These are phyloP conservation scores for Lentinula boryana DNA, from an alignment of 768 basidiomycete species.

Conservation along the genomic window DNA sequence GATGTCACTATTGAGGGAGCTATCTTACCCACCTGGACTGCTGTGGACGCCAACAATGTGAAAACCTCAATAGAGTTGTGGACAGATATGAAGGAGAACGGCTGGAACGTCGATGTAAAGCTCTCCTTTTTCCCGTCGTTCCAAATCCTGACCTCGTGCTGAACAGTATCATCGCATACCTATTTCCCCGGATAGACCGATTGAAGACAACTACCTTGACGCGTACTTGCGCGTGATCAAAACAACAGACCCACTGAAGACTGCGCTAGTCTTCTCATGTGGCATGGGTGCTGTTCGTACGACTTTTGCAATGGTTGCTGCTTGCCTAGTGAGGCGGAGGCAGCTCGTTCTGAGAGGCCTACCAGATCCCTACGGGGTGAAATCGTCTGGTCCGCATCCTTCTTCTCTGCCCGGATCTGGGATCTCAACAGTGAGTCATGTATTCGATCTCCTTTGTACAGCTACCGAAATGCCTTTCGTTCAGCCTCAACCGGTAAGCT, in stretches of 20 bases:
- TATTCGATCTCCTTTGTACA: not conserved
- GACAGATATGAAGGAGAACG: slow-evolving; percentile 68
- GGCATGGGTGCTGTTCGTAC: slow-evolving; percentile 97
- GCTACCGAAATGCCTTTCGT: slow-evolving; percentile 10
- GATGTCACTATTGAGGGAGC: slow-evolving; percentile 67
- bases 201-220: slow-evolving; percentile 96
- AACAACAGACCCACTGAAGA: slow-evolving; percentile 69
- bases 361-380: slow-evolving; percentile 71
- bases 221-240: slow-evolving; percentile 83
- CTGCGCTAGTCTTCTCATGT: slow-evolving; percentile 89
- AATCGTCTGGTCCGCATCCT: slow-evolving; percentile 11
- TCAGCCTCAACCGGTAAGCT: not conserved
- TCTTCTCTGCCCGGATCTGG: slow-evolving; percentile 27
- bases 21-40: slow-evolving; percentile 90
- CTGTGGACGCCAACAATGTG: slow-evolving; percentile 79
- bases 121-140: slow-evolving; percentile 49
- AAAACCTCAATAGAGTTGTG: slow-evolving; percentile 85
- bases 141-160: slow-evolving; percentile 25
- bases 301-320: slow-evolving; percentile 97
- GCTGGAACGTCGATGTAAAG: slow-evolving; percentile 89
- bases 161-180: slow-evolving; percentile 57
- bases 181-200: slow-evolving; percentile 88
- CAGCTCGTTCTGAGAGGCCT: slow-evolving; percentile 61
- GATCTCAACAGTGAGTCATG: slow-evolving; percentile 40
- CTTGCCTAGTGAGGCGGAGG: slow-evolving; percentile 77